Percentiles rank a stretch among this genome's conserved stretches.
Conservation (phyloP, 2,329 filamentous ascomycete species). For the Talaromyces atroroseus region DNA sequence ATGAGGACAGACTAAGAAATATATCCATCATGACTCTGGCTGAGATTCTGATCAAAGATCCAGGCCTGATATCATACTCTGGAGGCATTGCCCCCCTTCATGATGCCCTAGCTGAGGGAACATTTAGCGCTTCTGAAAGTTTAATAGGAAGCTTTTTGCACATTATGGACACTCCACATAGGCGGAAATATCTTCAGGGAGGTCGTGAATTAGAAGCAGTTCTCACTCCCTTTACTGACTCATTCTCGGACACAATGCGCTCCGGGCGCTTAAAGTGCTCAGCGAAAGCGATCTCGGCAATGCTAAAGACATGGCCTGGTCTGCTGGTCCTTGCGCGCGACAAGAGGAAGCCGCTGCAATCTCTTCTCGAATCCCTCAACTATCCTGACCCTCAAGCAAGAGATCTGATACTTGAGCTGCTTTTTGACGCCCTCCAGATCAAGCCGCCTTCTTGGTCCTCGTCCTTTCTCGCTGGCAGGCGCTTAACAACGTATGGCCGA, state of each 20-base stretch:
- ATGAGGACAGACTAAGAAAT: slow-evolving; percentile 76
- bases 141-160: slow-evolving; percentile 83
- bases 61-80: slow-evolving; percentile 70
- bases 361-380: slow-evolving; percentile 64
- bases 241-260: slow-evolving; percentile 51
- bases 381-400: slow-evolving; percentile 53
- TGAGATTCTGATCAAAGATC: slow-evolving; percentile 83
- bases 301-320: slow-evolving; percentile 90
- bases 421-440: slow-evolving; percentile 80
- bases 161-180: slow-evolving; percentile 76
- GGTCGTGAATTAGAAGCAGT: slow-evolving; percentile 84
- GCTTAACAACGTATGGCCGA: slow-evolving; percentile 93
- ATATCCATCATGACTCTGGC: slow-evolving; percentile 91
- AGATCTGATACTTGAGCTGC: slow-evolving; percentile 79
- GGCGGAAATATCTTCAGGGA: slow-evolving; percentile 74
- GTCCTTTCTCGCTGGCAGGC: slow-evolving; percentile 84
- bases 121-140: slow-evolving; percentile 87
- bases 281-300: slow-evolving; percentile 82
- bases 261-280: slow-evolving; percentile 73
- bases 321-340: slow-evolving; percentile 84
- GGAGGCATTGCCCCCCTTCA: slow-evolving; percentile 82
- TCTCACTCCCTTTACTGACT: slow-evolving; percentile 90
- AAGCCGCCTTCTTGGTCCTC: slow-evolving; percentile 93
- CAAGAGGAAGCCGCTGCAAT: slow-evolving; percentile 76
- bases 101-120: slow-evolving; percentile 85